Evolutionary conservation across 1,139 yeast species (phyloP), one percentile per base, ranked within the genome.

Genomic region (Yamadazyma aaseri): DNA sequence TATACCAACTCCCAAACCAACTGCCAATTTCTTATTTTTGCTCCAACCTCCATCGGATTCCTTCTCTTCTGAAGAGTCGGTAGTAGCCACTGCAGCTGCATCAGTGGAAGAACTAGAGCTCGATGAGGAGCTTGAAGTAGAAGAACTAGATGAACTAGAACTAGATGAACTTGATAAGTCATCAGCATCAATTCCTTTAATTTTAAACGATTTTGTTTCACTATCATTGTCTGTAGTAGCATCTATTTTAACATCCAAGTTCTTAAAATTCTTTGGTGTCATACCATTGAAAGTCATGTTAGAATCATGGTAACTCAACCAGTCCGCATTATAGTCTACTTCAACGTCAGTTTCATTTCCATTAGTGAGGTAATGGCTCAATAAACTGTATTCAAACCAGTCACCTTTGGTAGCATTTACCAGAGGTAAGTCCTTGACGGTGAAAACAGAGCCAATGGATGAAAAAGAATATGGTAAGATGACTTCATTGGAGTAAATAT

Each of bases 1-100:
- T 33, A 90, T 72, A 5, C 84, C 86, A n/a, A 85, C 92, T 34
- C 96, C 97, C 42, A 90, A 74, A 1, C 89, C 95, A 51, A 90
- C 84, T 0, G 95, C 96, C 15, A 86, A 65, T 25, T 46, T 46
- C 29, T 42, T 44, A 17, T 32, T 34, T n/a, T 25, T 5, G 20
- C n/a, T 16, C 21, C 28, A 16, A 13, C 21, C 31, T 4, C 20
- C 29, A 5, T 10, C 11, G 11, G 28, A 31, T 4, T 32, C 22
- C 13, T 33, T 26, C 5, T 22, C 25, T 10, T 23, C 28, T 29
- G 47, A 42, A 17, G 54, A 41, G 26, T 52, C 37, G 2, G 55
- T 22, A 5, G 54, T 30, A 14, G 57, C 12, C 2, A 60, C 31
- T 1, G 63, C 31, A 3, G 60, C 36, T 8, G 63, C 32, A 28